Conservation (phyloP, 1,139 yeast species). For the Pichia sp. region DNA sequence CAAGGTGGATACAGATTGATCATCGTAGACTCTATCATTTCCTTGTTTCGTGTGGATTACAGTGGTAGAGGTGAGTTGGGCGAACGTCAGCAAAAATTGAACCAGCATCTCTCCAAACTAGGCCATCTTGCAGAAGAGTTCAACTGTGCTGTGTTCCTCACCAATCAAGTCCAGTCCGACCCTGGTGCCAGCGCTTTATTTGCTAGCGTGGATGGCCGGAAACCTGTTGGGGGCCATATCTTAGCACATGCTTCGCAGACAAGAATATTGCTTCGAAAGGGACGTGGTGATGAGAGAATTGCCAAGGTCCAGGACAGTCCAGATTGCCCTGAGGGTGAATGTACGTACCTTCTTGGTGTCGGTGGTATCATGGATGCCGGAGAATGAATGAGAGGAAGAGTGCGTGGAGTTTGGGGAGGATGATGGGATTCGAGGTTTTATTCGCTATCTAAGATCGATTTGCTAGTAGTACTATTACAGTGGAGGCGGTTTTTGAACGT, state of each 20-base stretch:
- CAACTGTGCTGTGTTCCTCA: slow-evolving; percentile 54
- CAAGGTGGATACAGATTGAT: slow-evolving; percentile 37
- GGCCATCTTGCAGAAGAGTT: slow-evolving; percentile 56
- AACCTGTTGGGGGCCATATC: slow-evolving; percentile 64
- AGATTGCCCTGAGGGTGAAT: slow-evolving; percentile 57
- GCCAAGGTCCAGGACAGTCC: slow-evolving; percentile 62
- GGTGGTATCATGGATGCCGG: slow-evolving; percentile 36
- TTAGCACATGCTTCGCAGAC: slow-evolving; percentile 65
- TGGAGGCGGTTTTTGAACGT: not conserved
- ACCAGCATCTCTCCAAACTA: slow-evolving; percentile 50
- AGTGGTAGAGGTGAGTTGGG: slow-evolving; percentile 58
- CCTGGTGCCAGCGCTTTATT: slow-evolving; percentile 64
- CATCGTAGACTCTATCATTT: slow-evolving; percentile 58
- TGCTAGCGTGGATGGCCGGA: slow-evolving; percentile 62
- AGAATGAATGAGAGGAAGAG: slow-evolving; percentile 7
- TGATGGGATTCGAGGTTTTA: not conserved
- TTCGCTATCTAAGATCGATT: not conserved
- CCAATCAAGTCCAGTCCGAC: slow-evolving; percentile 64
- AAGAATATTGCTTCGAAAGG: slow-evolving; percentile 51
- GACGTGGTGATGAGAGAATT: slow-evolving; percentile 62
- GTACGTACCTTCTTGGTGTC: slow-evolving; percentile 49
- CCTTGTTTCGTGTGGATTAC: slow-evolving; percentile 57
- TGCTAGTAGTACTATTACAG: not conserved
- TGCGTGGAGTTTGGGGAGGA: not conserved
- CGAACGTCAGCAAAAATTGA: slow-evolving; percentile 56